These are phyloP conservation scores for Suillus cothurnatus DNA, from an alignment of 768 basidiomycete genomes.

Conservation along the genomic window DNA sequence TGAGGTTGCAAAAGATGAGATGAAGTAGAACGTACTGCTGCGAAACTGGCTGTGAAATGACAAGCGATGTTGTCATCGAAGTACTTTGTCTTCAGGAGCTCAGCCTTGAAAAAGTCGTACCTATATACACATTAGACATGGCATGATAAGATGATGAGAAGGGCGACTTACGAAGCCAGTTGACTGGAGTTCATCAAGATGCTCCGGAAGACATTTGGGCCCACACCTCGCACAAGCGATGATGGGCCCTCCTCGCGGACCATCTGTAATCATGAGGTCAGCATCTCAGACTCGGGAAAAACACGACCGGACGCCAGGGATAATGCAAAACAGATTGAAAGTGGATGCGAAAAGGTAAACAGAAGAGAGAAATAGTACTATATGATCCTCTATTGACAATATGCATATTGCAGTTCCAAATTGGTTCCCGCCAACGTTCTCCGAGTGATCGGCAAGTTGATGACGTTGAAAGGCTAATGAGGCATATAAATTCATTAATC, in stretches of 20 bases:
- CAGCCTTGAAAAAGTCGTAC: constrained; percentile 91
- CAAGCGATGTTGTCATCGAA: constrained; percentile 82
- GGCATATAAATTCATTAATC: not conserved
- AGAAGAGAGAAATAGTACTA: not conserved
- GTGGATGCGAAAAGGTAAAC: not conserved
- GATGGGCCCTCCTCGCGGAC: constrained; percentile 82
- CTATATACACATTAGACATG: constrained; percentile 35
- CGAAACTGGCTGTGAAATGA: constrained; percentile 87
- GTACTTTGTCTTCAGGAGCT: constrained; percentile 68
- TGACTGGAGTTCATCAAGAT: constrained; percentile 92
- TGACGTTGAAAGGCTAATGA: not conserved
- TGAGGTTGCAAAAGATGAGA: not conserved
- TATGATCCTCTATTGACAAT: not conserved
- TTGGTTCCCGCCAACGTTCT: not conserved
- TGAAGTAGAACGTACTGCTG: constrained; percentile 56
- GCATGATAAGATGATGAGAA: not conserved
- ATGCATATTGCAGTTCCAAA: not conserved
- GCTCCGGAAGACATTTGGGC: constrained; percentile 85
- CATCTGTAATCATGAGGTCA: constrained; percentile 53
- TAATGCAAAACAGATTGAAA: constrained; percentile 7
- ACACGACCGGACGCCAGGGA: constrained; percentile 10
- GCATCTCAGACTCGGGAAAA: not conserved
- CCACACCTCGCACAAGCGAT: constrained; percentile 74
- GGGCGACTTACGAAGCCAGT: constrained; percentile 72
- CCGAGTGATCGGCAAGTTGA: not conserved